These are phyloP conservation scores for Aureobasidium sp. DNA, from an alignment of 2,329 filamentous ascomycete genomes.

Conservation along the genomic window DNA sequence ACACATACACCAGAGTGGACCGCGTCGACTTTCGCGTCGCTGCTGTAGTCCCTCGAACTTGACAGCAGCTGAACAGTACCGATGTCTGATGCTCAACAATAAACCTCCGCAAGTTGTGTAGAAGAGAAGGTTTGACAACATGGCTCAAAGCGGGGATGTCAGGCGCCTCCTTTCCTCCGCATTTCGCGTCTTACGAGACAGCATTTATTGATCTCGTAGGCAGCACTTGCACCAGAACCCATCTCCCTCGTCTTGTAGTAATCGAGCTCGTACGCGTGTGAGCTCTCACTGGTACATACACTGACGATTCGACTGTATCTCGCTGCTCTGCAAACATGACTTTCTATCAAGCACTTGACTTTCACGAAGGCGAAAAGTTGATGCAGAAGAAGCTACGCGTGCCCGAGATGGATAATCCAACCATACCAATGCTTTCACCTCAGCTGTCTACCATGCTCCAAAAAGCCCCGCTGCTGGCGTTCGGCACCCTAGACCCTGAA, in stretches of 20 bases:
- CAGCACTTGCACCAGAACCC: not conserved
- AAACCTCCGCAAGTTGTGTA: not conserved
- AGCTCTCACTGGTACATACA: not conserved
- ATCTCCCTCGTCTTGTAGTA: not conserved
- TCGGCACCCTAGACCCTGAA: conserved; percentile 63
- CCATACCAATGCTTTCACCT: conserved; percentile 54
- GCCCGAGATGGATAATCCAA: conserved; percentile 59
- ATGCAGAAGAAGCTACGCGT: conserved; percentile 58
- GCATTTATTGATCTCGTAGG: not conserved
- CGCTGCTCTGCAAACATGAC: conserved; percentile 28
- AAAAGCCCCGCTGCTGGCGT: conserved; percentile 59
- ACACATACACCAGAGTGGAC: not conserved
- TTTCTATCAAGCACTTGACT: conserved; percentile 43
- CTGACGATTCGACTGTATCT: not conserved
- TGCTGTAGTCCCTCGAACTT: not conserved
- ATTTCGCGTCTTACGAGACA: not conserved
- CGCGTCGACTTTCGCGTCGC: not conserved
- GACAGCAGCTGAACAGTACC: not conserved
- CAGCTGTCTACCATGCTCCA: conserved; percentile 56
- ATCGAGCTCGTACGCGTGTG: no score
- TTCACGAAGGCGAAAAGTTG: conserved; percentile 59
- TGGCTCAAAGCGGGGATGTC: not conserved
- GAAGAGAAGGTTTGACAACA: not conserved
- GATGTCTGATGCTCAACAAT: not conserved
- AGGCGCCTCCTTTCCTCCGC: not conserved